These are phyloP conservation scores for Juglanconis oblonga DNA, from an alignment of 2,329 filamentous ascomycete species.

Conservation along the genomic window DNA sequence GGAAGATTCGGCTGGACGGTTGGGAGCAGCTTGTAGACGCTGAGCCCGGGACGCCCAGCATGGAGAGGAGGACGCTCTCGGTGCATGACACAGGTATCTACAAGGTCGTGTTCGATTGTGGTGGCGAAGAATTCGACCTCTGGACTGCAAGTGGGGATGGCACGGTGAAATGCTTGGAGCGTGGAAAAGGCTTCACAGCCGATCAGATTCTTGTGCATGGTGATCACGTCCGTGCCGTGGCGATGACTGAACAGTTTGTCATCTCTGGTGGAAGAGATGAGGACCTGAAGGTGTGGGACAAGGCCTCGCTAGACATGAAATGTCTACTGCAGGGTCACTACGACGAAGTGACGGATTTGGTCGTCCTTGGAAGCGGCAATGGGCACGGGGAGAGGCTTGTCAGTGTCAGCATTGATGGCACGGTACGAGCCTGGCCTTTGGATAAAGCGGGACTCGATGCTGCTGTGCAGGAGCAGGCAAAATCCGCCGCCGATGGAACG, in stretches of 20 bases:
- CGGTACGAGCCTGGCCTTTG: slow-evolving; percentile 80
- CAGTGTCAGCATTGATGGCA: slow-evolving; percentile 88
- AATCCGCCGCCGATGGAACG: slow-evolving; percentile 48
- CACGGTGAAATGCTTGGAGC: slow-evolving; percentile 74
- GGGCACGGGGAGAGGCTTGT: slow-evolving; percentile 53
- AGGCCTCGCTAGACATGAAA: slow-evolving; percentile 66
- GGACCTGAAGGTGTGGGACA: slow-evolving; percentile 86
- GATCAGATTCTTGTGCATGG: slow-evolving; percentile 77
- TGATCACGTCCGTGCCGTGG: slow-evolving; percentile 84
- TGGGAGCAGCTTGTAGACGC: slow-evolving; percentile 54
- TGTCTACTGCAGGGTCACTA: slow-evolving; percentile 80
- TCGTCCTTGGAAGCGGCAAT: slow-evolving; percentile 49
- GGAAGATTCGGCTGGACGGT: slow-evolving; percentile 57
- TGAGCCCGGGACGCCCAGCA: slow-evolving; percentile 37
- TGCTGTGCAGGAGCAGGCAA: slow-evolving; percentile 44
- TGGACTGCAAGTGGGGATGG: slow-evolving; percentile 96
- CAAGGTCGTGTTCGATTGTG: slow-evolving; percentile 67
- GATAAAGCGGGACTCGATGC: slow-evolving; percentile 55
- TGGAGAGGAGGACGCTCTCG: slow-evolving; percentile 54
- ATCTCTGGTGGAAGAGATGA: slow-evolving; percentile 89
- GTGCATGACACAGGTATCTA: slow-evolving; percentile 93
- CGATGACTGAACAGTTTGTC: slow-evolving; percentile 72
- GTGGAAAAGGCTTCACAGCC: slow-evolving; percentile 64
- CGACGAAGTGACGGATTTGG: slow-evolving; percentile 84
- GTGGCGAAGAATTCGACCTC: slow-evolving; percentile 64